Evolutionary conservation across 192 early-diverging fungal species (phyloP), one percentile per base, ranked within the genome.

Genomic region (Coemansia sp.): DNA sequence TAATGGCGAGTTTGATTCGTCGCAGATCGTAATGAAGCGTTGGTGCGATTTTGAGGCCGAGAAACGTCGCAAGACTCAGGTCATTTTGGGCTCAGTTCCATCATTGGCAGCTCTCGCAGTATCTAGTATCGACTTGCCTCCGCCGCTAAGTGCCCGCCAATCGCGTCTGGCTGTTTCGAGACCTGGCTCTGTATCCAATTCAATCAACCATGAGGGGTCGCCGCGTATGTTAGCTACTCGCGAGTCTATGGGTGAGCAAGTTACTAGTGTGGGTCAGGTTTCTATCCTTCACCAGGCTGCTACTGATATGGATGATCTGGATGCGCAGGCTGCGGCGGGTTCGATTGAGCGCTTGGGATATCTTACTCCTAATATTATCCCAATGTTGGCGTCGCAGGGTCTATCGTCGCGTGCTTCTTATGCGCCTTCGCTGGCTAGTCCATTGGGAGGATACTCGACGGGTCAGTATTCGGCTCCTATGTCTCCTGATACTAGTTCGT

Each of bases 21-120:
- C 85, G 27, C 84, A 87, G 71, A 90, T 94, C 42, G 84, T 90
- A 51, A 93, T 93, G 91, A 92, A 91, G 76, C 86, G 86, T 24
- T 95, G 91, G 92, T 86, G 86, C 66, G 92, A 94, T 72, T 94
- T 86, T 66, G 85, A 86, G 73, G 85, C 85, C 38, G 81, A 86
- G 63, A 86, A 86, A 59, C 70, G 80, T 16, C 75, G 81, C 63
- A 82, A 82, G 76, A 86, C 85, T 3, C 75, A 85, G 71, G 67
- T 76, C 6, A 84, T 84, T 20, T 66, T 84, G 47, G 77, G 77
- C 2, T 77, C 77, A 0, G 77, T 77, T 16, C 77, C 77, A 18
- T 72, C 70, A 18, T 71, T 84, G 3, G 75, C 77, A 8, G 74
- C 73, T 6, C 68, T 84, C 7, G 81, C 76, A 16, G 20, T 75